Base-by-base conservation (phyloP, 768 basidiomycete genomes). In the Amanita phalloides region DNA sequence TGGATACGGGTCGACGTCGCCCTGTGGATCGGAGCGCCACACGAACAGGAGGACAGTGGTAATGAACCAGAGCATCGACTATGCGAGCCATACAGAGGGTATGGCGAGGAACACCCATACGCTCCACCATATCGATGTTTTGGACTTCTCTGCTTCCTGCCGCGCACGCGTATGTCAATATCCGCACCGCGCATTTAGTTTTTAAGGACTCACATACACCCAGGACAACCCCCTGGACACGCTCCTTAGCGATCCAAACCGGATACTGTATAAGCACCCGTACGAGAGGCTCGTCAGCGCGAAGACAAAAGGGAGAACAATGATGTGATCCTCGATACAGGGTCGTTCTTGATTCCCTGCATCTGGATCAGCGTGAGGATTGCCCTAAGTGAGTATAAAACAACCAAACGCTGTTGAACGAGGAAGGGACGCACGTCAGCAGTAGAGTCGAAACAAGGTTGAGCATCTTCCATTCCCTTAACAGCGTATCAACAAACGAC, bases 51-150 rank as follows among this genome's bases (percentile, higher is more conserved):
- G 68, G 57, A 88, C 82, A 11, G 81, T 69, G 3, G 71, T 59
- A 54, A 82, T 63, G 62, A 86, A 86, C 48, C 79, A 69, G 5
- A 85, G 68, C 74, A 87, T 81, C 0, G 86, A 79, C 83, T 82
- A 88, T 7, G 83, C 75, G 52, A 86, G 75, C 79, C 83, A 87
- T 7, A 86, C 65, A 0, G 75, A 78, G 0, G 85, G 85, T 69
- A 82, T 68, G 5, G 67, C 66, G 2, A 68, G 54, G 1, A 68
- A 49, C 6, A 68, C 66, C 66, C 67, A 70, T 14, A 66, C 65
- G 28, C 68, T 70, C 68, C 68, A 68, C 56, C 60, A 64, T 5
- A 67, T 66, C 9, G 59, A 56, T 0, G 65, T 68, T 48, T 61
- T 68, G 1, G 61, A 64, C 49, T 64, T 64, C 44, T 75, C 72